These are phyloP conservation scores for Russula emetica DNA, from an alignment of 768 basidiomycete species.

Conservation along the genomic window DNA sequence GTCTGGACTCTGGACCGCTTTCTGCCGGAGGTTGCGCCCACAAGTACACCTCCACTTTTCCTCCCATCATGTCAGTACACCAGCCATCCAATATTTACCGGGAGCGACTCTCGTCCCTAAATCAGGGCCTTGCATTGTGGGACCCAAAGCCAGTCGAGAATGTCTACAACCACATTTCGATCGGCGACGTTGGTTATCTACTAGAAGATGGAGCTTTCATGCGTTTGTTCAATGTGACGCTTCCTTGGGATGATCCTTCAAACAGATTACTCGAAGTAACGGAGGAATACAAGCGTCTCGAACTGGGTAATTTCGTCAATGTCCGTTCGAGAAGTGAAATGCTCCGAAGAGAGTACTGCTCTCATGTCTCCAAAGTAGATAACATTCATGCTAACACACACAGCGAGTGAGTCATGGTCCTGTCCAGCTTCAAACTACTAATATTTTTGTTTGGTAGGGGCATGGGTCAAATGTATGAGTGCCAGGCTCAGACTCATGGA, in stretches of 20 bases:
- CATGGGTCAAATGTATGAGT: neutral
- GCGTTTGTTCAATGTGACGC: constrained; percentile 25
- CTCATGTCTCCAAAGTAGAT: neutral
- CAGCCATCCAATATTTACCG: constrained; percentile 18
- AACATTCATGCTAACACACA: neutral
- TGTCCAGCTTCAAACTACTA: neutral
- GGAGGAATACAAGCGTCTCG: neutral
- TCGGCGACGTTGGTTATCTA: constrained; percentile 29
- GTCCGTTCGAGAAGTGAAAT: neutral
- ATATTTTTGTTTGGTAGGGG: neutral
- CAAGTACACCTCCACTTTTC: neutral
- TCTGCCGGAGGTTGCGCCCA: no score
- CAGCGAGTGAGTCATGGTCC: neutral
- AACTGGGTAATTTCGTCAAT: neutral
- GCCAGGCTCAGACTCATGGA: neutral
- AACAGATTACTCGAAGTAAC: neutral
- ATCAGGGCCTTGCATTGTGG: constrained; percentile 22
- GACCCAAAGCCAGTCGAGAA: constrained; percentile 20
- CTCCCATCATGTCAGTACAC: neutral
- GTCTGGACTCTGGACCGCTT: no score
- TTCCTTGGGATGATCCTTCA: neutral
- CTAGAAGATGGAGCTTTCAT: constrained; percentile 17
- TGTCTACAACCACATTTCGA: constrained; percentile 20
- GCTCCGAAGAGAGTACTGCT: neutral
- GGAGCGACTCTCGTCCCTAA: constrained; percentile 11